phyloP scores from a whole-genome alignment of 768 basidiomycete genomes.

The Tricholoma bakamatsutake region DNA sequence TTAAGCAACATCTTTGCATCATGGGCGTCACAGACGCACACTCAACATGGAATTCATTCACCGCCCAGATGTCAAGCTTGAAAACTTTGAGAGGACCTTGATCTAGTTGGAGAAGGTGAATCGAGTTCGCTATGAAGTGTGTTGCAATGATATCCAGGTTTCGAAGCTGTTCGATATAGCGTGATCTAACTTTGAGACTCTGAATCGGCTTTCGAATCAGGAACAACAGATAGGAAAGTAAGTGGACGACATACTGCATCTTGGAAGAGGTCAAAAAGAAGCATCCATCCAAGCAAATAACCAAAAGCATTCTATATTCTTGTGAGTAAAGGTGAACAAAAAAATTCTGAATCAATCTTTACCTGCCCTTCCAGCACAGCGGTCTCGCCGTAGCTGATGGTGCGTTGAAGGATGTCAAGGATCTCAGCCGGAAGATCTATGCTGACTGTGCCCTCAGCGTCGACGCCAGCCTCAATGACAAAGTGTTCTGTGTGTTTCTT shows the following conservation, averaged over 20 bases:
- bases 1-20: conserved; percentile 1
- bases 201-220: conserved; percentile 23
- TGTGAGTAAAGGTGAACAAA: conserved; percentile 28
- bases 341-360: background rate
- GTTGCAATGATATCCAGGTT: conserved; percentile 56
- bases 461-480: conserved; percentile 83
- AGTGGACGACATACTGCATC: conserved; percentile 59
- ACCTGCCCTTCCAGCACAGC: background rate
- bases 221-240: no score
- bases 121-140: conserved; percentile 66
- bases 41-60: conserved; percentile 78
- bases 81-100: conserved; percentile 59
- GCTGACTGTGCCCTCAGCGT: conserved; percentile 49
- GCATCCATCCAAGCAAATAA: conserved; percentile 83
- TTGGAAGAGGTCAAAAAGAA: conserved; percentile 77
- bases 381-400: conserved; percentile 1
- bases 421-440: conserved; percentile 64
- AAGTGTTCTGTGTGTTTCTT: conserved; percentile 72
- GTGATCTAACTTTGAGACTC: conserved; percentile 83
- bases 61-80: conserved; percentile 79
- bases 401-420: conserved; percentile 52
- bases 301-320: conserved; percentile 49
- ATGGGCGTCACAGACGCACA: conserved; percentile 35
- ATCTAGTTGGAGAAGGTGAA: conserved; percentile 63
- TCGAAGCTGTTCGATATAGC: conserved; percentile 83